Evolutionary conservation across 2,329 filamentous ascomycete species (phyloP).

Genomic region (Talaromyces funiculosus): DNA sequence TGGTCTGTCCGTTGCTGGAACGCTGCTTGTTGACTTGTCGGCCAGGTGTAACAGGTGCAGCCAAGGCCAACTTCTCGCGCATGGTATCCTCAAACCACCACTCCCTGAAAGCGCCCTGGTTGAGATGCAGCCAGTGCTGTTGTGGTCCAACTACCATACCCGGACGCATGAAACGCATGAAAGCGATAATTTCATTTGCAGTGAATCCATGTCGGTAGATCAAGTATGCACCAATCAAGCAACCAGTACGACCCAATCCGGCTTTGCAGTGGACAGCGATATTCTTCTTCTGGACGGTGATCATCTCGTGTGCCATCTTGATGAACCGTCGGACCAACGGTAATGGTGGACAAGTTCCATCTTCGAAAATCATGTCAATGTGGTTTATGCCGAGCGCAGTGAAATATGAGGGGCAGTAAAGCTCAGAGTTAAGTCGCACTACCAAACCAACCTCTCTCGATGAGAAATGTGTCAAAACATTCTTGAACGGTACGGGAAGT

Average conservation of each 20-base stretch:
- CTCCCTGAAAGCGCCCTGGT: slow-evolving; percentile 94
- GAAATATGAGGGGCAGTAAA: slow-evolving; percentile 97
- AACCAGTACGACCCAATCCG: slow-evolving; percentile 89
- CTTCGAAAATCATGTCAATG: slow-evolving; percentile 98
- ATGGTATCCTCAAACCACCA: slow-evolving; percentile 83
- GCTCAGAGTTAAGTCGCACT: slow-evolving; percentile 87
- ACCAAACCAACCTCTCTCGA: slow-evolving; percentile 87
- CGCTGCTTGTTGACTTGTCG: slow-evolving; percentile 54
- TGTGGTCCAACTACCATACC: slow-evolving; percentile 99
- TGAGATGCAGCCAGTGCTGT: slow-evolving; percentile 97
- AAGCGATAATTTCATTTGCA: slow-evolving; percentile 93
- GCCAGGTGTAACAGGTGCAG: slow-evolving; percentile 51
- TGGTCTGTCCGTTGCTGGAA: slow-evolving; percentile 63
- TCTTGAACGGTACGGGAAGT: slow-evolving; percentile 86
- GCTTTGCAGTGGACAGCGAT: slow-evolving; percentile 99
- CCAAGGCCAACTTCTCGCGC: slow-evolving; percentile 73
- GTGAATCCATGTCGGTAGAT: slow-evolving; percentile 98
- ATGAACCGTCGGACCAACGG: slow-evolving; percentile 92
- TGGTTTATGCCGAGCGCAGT: slow-evolving; percentile 91
- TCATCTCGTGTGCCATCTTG: slow-evolving; percentile 88
- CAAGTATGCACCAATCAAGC: slow-evolving; percentile 92
- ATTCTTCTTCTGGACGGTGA: slow-evolving; percentile 80
- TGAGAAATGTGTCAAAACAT: slow-evolving; percentile 83
- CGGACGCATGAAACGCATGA: slow-evolving; percentile 98
- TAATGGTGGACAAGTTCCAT: slow-evolving; percentile 89